Conservation (phyloP, 2,329 filamentous ascomycete genomes). For the Tolypocladium cylindrosporum region DNA sequence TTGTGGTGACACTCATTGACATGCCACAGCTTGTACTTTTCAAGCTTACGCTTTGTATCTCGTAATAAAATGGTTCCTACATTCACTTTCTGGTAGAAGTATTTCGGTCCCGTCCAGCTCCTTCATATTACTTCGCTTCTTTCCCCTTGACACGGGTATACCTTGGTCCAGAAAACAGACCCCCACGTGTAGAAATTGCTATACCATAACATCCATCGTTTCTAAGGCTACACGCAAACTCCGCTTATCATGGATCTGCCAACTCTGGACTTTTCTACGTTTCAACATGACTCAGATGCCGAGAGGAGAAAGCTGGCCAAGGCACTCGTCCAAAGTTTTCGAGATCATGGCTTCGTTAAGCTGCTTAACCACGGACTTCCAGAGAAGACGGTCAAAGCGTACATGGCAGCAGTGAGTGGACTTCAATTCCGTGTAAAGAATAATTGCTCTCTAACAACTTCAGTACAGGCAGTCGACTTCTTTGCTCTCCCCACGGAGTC, state of each 20-base stretch:
- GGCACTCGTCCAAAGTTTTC: too few species aligned
- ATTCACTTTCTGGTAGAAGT: background rate
- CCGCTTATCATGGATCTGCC: background rate
- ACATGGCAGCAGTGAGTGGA: too few species aligned
- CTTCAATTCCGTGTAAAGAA: too few species aligned
- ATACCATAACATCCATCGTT: background rate
- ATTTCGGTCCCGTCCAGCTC: background rate
- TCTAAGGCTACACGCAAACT: background rate
- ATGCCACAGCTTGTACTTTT: too few species aligned
- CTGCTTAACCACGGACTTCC: too few species aligned
- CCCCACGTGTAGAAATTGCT: background rate
- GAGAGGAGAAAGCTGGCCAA: too few species aligned
- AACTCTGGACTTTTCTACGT: background rate
- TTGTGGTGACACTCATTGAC: too few species aligned
- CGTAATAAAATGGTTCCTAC: background rate
- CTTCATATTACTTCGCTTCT: background rate
- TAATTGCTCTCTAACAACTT: too few species aligned
- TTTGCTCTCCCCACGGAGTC: constrained; percentile 12
- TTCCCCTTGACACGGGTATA: background rate
- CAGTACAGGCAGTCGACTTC: constrained; percentile 1
- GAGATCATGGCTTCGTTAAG: too few species aligned
- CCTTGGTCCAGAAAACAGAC: background rate
- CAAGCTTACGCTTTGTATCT: background rate
- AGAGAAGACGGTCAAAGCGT: too few species aligned
- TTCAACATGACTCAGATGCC: too few species aligned